phyloP scores from a whole-genome alignment of 805 yeast species.

The Suhomyces vadensis region DNA sequence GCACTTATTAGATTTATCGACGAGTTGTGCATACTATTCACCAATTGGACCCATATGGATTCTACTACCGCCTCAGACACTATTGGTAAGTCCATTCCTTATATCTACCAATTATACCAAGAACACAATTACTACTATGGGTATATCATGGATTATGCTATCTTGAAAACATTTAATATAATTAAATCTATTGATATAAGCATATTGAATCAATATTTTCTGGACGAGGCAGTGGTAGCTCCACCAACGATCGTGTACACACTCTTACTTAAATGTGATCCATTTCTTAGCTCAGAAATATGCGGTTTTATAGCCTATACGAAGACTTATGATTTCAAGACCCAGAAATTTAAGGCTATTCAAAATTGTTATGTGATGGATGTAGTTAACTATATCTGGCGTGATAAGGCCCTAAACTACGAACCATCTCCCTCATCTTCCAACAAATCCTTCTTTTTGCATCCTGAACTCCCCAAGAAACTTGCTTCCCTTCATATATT shows the following conservation, averaged over 20 bases:
- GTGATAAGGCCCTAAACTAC: constrained; percentile 51
- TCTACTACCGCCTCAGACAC: background rate
- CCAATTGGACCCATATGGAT: constrained; percentile 10
- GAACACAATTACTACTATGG: background rate
- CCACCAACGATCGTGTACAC: constrained; percentile 42
- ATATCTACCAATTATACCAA: constrained; percentile 1
- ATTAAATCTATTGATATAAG: constrained; percentile 13
- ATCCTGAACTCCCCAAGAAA: constrained; percentile 30
- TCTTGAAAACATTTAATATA: constrained; percentile 17
- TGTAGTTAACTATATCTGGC: constrained; percentile 55
- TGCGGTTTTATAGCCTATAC: constrained; percentile 49
- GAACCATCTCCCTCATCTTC: constrained; percentile 25
- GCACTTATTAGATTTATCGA: constrained; percentile 7
- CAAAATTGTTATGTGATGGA: constrained; percentile 58
- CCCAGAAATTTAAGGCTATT: constrained; percentile 25
- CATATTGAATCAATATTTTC: constrained; percentile 10
- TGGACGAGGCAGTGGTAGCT: constrained; percentile 27
- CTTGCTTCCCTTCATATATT: constrained; percentile 32
- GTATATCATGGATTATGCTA: constrained; percentile 2
- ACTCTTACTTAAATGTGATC: constrained; percentile 42
- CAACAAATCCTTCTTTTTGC: constrained; percentile 42
- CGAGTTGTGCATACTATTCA: constrained; percentile 6
- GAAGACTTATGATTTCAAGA: constrained; percentile 34
- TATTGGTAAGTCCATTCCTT: constrained; percentile 11
- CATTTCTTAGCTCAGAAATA: constrained; percentile 45